These are phyloP conservation scores for Fusarium lyarnte DNA, from an alignment of 2,329 filamentous ascomycete genomes.

Conservation along the genomic window DNA sequence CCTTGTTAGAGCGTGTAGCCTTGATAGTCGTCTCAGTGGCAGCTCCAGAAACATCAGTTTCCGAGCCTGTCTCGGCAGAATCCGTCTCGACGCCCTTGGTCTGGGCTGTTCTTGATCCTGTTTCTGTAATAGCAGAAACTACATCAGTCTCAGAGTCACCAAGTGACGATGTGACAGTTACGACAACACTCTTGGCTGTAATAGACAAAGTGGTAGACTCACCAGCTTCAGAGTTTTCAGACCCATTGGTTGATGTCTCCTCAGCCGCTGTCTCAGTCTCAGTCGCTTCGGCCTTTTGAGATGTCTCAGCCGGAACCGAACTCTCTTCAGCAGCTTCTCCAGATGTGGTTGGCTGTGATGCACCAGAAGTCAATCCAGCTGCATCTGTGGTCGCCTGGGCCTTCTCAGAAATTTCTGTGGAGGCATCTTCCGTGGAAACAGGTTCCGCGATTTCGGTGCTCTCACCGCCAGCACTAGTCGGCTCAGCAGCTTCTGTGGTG, in stretches of 20 bases:
- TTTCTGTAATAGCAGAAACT: constrained; percentile 19
- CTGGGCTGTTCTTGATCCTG: constrained; percentile 12
- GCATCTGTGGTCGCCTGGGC: background rate
- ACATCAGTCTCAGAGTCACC: constrained; percentile 22
- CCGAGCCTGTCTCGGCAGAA: background rate
- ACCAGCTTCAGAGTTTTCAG: constrained; percentile 33
- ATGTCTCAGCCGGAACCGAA: constrained; percentile 4
- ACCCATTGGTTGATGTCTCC: constrained; percentile 28
- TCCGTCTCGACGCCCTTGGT: constrained; percentile 5
- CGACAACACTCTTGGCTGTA: background rate
- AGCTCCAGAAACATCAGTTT: constrained; percentile 7
- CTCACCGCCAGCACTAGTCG: background rate
- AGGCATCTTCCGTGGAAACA: background rate
- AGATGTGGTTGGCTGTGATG: constrained; percentile 20
- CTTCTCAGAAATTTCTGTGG: background rate
- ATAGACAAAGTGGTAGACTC: constrained; percentile 22
- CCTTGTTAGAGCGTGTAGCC: background rate
- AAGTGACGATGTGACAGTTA: constrained; percentile 4
- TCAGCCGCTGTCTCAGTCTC: constrained; percentile 27
- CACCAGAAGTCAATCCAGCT: constrained; percentile 5
- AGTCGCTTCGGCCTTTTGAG: constrained; percentile 4
- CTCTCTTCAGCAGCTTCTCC: constrained; percentile 2
- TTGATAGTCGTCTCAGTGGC: constrained; percentile 8
- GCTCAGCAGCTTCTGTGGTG: background rate
- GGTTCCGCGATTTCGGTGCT: background rate